Percentiles rank a stretch among this genome's conserved stretches.
Evolutionary conservation across 805 yeast species (phyloP).

Genomic region (Metschnikowia borealis): DNA sequence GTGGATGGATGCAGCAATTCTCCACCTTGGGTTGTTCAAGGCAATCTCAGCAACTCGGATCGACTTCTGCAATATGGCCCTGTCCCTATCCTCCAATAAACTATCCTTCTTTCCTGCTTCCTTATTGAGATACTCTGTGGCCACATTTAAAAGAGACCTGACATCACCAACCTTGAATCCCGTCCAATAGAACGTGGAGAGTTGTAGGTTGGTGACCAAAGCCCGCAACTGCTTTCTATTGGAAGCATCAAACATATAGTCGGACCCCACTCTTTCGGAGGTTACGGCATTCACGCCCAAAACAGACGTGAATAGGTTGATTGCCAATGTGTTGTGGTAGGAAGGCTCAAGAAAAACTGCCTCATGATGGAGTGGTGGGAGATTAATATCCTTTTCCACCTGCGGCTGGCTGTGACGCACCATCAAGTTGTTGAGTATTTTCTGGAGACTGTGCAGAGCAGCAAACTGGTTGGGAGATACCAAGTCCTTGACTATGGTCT

Average conservation of each 20-base stretch:
- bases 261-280: slow-evolving; percentile 62
- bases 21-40: slow-evolving; percentile 52
- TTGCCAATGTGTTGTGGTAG: slow-evolving; percentile 54
- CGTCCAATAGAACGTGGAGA: slow-evolving; percentile 73
- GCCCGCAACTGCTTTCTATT: slow-evolving; percentile 52
- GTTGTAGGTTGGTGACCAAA: slow-evolving; percentile 56
- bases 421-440: slow-evolving; percentile 45
- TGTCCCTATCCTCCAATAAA: slow-evolving; percentile 36
- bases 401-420: slow-evolving; percentile 55
- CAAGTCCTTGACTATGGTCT: slow-evolving; percentile 47
- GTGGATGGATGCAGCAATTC: slow-evolving; percentile 53
- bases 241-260: slow-evolving; percentile 66
- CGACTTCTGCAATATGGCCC: slow-evolving; percentile 39
- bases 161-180: slow-evolving; percentile 62
- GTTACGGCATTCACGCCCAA: slow-evolving; percentile 71
- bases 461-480: slow-evolving; percentile 33
- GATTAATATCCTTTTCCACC: slow-evolving; percentile 49
- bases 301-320: slow-evolving; percentile 63
- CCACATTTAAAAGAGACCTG: slow-evolving; percentile 47
- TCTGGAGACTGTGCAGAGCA: slow-evolving; percentile 37
- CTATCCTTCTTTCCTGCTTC: slow-evolving; percentile 19
- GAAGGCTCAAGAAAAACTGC: slow-evolving; percentile 62
- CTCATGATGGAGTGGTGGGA: slow-evolving; percentile 57
- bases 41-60: slow-evolving; percentile 47
- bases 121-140: slow-evolving; percentile 43